Evolutionary conservation across 2,329 filamentous ascomycete species (phyloP), one percentile per base, ranked within the genome.

Genomic region (Calonectria leucothoes): DNA sequence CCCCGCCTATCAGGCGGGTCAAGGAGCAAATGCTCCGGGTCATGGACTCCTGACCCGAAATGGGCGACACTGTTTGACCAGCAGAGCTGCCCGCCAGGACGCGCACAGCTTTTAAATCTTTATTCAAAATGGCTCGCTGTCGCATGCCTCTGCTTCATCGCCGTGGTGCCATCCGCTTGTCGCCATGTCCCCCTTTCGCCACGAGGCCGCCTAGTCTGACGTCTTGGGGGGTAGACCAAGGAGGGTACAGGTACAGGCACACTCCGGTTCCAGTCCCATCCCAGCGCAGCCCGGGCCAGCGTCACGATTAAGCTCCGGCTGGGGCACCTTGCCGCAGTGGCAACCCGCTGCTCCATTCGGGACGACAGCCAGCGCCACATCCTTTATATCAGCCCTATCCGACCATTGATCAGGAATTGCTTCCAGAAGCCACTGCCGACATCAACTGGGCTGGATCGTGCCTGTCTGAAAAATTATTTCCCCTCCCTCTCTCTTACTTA

Each of bases 21-120:
- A 77, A 77, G 82, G 82, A 84, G 82, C 82, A 77, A 81, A 80
- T 78, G 83, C 83, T 84, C 83, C 83, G 82, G 79, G 20, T 74
- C 51, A 74, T 78, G 65, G 72, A 75, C 81, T 78, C 72, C 74
- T 73, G 72, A 70, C 70, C 76, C 73, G 69, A 76, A 75, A 74
- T 72, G 75, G 74, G 80, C 79, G 76, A 79, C 78, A 80, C 74
- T 77, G 72, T 76, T 79, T 76, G 74, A 78, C 78, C 77, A 80
- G 74, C 75, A 76, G 29, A 73, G 69, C 64, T 64, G 71, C 70
- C 74, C 76, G 74, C 72, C 75, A 70, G 76, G 76, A 80, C 80
- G 79, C 81, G 81, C 80, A 80, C 74, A 72, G 63, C 76, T 79
- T 80, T 77, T 61, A 27, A 75, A 74, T 75, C 52, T 78, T 77